A percentile compares a stretch with the other conserved stretches of the same genome.
Evolutionary conservation across 1,139 yeast species (phyloP).

Genomic region (Lodderomyces orthopsilosis): DNA sequence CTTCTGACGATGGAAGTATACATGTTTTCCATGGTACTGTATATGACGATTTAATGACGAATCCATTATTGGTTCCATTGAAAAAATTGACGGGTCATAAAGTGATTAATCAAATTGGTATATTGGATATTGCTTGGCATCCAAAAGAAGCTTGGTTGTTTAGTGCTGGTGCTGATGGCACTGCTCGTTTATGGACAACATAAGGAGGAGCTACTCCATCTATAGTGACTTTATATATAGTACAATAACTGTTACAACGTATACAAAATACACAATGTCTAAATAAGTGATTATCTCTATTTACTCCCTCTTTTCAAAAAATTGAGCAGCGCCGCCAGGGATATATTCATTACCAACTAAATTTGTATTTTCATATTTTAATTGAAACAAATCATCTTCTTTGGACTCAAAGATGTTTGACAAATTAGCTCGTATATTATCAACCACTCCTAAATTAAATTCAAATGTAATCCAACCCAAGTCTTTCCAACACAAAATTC

Average conservation of each 20-base stretch:
- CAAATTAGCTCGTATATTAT: constrained; percentile 37
- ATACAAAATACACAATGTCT: not conserved
- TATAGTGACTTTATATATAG: not conserved
- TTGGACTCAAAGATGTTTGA: constrained; percentile 23
- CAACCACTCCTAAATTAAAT: constrained; percentile 46
- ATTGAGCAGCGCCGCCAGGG: constrained; percentile 11
- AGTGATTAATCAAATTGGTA: constrained; percentile 77
- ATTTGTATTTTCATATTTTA: constrained; percentile 18
- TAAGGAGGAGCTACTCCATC: constrained; percentile 14
- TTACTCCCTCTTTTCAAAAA: not conserved
- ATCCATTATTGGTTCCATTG: constrained; percentile 92
- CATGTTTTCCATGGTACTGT: constrained; percentile 97
- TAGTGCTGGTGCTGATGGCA: constrained; percentile 97
- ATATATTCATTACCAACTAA: constrained; percentile 18
- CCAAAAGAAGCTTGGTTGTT: constrained; percentile 98
- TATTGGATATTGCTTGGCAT: constrained; percentile 91
- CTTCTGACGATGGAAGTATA: constrained; percentile 92
- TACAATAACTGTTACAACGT: constrained; percentile 1
- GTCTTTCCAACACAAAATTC: constrained; percentile 46
- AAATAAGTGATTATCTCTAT: too few species aligned
- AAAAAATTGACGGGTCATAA: constrained; percentile 94
- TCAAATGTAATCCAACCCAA: constrained; percentile 37
- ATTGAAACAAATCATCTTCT: constrained; percentile 22
- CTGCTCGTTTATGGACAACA: constrained; percentile 96
- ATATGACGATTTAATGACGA: constrained; percentile 92